Conservation (phyloP, 208 protist species). For the Acanthamoeba rhysodes region DNA sequence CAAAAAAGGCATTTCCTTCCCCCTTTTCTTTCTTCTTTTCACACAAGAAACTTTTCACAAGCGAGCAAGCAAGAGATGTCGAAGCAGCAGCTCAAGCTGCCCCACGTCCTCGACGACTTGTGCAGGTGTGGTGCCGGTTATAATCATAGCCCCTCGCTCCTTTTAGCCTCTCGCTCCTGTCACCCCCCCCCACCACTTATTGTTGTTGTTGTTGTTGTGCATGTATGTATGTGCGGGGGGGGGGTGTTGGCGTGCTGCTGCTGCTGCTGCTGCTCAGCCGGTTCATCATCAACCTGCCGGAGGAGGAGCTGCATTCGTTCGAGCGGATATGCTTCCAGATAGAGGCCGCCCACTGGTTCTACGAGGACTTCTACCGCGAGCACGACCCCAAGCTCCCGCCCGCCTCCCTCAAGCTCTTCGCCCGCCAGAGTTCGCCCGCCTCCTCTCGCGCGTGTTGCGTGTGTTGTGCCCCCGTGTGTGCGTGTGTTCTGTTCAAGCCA, state of each 20-base stretch:
- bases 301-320: slow-evolving; percentile 84
- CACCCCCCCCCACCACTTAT: neutral
- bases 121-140: neutral
- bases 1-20: no score
- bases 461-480: neutral
- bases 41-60: no score
- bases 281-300: slow-evolving; percentile 85
- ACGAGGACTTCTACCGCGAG: slow-evolving; percentile 84
- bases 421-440: slow-evolving; percentile 67
- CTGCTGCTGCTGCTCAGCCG: slow-evolving; percentile 13
- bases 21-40: no score
- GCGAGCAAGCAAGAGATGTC: neutral
- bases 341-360: slow-evolving; percentile 86
- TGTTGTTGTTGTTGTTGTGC: neutral
- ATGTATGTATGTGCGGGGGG: neutral
- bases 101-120: slow-evolving; percentile 32
- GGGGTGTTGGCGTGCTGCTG: no score
- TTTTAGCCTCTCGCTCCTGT: neutral
- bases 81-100: neutral
- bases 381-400: slow-evolving; percentile 75
- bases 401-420: slow-evolving; percentile 77
- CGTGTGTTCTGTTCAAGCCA: neutral
- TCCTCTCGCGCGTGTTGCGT: neutral
- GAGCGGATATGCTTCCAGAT: slow-evolving; percentile 85
- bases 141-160: neutral